These are phyloP conservation scores for Candida schatavii DNA, from an alignment of 805 yeast species.

Conservation along the genomic window DNA sequence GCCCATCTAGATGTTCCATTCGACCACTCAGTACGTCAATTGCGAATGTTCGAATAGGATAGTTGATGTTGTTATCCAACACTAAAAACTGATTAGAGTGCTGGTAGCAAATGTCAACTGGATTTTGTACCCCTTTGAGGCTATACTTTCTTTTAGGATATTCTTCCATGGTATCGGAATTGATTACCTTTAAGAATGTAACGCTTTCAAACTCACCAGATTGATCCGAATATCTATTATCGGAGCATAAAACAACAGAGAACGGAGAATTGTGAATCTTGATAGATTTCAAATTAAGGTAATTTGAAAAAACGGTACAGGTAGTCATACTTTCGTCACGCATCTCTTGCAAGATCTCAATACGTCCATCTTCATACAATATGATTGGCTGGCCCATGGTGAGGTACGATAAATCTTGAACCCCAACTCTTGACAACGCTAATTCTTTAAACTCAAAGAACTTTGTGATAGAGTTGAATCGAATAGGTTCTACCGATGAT, in stretches of 20 bases:
- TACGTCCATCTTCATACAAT: neutral
- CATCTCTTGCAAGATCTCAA: neutral
- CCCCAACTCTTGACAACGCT: constrained; percentile 1
- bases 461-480: neutral
- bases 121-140: constrained; percentile 7
- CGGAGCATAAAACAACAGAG: constrained; percentile 16
- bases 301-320: constrained; percentile 10
- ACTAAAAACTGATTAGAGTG: constrained; percentile 11
- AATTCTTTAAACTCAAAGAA: constrained; percentile 7
- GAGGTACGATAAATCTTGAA: constrained; percentile 13
- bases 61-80: constrained; percentile 11
- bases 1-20: too few relatives aligned
- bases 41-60: neutral
- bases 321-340: neutral
- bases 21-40: constrained; percentile 1
- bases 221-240: constrained; percentile 11
- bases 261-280: constrained; percentile 8
- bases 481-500: neutral
- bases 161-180: constrained; percentile 10
- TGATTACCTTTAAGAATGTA: constrained; percentile 15
- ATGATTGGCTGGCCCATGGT: constrained; percentile 8
- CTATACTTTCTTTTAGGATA: constrained; percentile 5
- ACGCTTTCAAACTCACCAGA: constrained; percentile 12
- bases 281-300: constrained; percentile 15
- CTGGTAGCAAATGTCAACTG: constrained; percentile 16